phyloP scores from a whole-genome alignment of 2,329 filamentous ascomycete species.

The Trichoderma gracile region DNA sequence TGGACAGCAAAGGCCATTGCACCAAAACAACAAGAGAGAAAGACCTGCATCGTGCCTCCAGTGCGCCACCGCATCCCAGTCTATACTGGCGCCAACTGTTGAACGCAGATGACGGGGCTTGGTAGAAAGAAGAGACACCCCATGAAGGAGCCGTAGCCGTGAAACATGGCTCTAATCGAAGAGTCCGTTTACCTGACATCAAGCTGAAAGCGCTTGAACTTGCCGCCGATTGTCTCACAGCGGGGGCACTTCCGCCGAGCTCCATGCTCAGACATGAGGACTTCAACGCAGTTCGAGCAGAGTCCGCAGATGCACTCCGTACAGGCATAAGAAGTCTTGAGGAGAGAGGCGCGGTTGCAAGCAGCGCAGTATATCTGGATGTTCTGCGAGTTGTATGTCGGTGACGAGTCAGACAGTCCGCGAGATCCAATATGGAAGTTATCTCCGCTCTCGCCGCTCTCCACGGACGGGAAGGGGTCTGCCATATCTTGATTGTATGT shows the following conservation, averaged over 20 bases:
- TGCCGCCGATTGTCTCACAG: constrained; percentile 75
- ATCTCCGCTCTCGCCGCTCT: constrained; percentile 71
- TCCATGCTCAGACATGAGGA: constrained; percentile 73
- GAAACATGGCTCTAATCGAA: not conserved
- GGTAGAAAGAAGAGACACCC: not conserved
- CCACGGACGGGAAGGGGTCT: constrained; percentile 87
- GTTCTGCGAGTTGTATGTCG: constrained; percentile 69
- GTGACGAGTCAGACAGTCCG: constrained; percentile 69
- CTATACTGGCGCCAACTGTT: constrained; percentile 6
- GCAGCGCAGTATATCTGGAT: constrained; percentile 92
- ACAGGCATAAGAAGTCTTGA: constrained; percentile 88
- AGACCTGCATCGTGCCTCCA: constrained; percentile 22
- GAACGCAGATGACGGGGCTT: not conserved
- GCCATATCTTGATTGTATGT: constrained; percentile 63
- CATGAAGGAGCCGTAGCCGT: not conserved
- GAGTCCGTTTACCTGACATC: constrained; percentile 53
- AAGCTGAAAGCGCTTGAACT: constrained; percentile 82
- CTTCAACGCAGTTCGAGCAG: constrained; percentile 83
- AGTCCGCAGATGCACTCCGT: constrained; percentile 95
- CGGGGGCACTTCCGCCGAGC: constrained; percentile 75
- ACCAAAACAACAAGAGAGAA: constrained; percentile 1
- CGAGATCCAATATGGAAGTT: constrained; percentile 69
- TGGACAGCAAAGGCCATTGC: constrained; percentile 3
- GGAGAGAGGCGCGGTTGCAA: constrained; percentile 72
- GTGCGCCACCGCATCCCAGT: constrained; percentile 18